phyloP scores from a whole-genome alignment of 495 filamentous ascomycete species.

The Barbatosphaeria neglecta region DNA sequence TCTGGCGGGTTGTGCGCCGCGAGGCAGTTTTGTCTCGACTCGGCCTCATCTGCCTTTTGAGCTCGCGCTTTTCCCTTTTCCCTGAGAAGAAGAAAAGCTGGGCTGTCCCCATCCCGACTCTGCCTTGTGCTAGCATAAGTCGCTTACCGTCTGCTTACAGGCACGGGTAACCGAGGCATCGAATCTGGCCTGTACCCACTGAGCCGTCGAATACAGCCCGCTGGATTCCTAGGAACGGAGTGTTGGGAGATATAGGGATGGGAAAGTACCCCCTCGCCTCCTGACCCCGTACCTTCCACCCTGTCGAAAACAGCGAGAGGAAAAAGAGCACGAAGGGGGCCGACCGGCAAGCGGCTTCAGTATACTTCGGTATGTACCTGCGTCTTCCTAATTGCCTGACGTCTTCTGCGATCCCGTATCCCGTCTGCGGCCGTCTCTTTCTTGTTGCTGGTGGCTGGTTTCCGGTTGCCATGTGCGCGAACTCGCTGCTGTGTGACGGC shows the following conservation, averaged over 20 bases:
- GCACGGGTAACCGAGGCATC: too few relatives aligned
- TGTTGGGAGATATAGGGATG: too few relatives aligned
- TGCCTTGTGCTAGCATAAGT: too few relatives aligned
- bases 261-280: too few relatives aligned
- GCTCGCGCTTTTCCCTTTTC: neutral
- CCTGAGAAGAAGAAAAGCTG: neutral
- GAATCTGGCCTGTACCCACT: too few relatives aligned
- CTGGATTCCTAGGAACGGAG: too few relatives aligned
- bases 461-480: neutral
- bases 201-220: too few relatives aligned
- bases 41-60: neutral
- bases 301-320: neutral
- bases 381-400: neutral
- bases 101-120: neutral
- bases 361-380: neutral
- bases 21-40: neutral
- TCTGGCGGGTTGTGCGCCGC: neutral
- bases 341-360: too few relatives aligned
- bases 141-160: too few relatives aligned
- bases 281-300: too few relatives aligned
- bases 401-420: neutral
- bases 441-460: too few relatives aligned
- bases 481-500: neutral
- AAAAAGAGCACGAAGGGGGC: neutral
- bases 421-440: neutral